Evolutionary conservation across 148 eudicot species (phyloP), one percentile per base, ranked within the genome.

Genomic region (Simmondsia chinensis): DNA sequence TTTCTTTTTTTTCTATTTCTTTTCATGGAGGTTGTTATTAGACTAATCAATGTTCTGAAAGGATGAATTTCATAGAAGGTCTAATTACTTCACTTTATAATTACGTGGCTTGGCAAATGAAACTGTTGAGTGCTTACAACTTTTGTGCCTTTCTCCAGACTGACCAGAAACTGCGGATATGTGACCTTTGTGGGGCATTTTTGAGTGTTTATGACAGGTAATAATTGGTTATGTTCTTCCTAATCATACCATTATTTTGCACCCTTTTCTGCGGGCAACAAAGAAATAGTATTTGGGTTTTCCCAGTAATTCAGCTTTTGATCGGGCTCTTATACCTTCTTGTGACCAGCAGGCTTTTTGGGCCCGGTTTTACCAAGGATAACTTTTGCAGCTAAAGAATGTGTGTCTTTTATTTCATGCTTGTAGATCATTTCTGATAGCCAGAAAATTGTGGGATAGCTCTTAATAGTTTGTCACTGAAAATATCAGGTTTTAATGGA

Each of bases 101-200:
- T n/a, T n/a, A n/a, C n/a, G n/a, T n/a, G n/a, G n/a, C n/a, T n/a
- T n/a, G n/a, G n/a, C n/a, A n/a, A n/a, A n/a, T n/a, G n/a, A n/a
- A n/a, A n/a, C n/a, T n/a, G n/a, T n/a, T n/a, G n/a, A n/a, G n/a
- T n/a, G n/a, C n/a, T n/a, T n/a, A n/a, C n/a, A 51, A 57, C 48
- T 20, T 37, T 27, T 43, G 10, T 24, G 29, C 59, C 39, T 54
- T 26, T 59, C 34, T 56, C 56, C 71, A 89, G 97, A 89, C 97
- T 60, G 95, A 89, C 72, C 95, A 89, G 74, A 89, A 89, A 78
- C 73, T 89, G 37, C 97, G 97, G 51, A 95, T 89, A 37, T 89
- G 97, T 57, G 95, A 89, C 74, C 84, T 89, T 36, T 89, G 97
- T 79, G 97, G 97, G 65, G 95, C 97, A 48, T 89, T 89, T 59